A percentile compares a stretch with the other conserved stretches of the same genome.
Evolutionary conservation across 2,329 filamentous ascomycete genomes (phyloP).

Genomic region (Pezicula carpinea): DNA sequence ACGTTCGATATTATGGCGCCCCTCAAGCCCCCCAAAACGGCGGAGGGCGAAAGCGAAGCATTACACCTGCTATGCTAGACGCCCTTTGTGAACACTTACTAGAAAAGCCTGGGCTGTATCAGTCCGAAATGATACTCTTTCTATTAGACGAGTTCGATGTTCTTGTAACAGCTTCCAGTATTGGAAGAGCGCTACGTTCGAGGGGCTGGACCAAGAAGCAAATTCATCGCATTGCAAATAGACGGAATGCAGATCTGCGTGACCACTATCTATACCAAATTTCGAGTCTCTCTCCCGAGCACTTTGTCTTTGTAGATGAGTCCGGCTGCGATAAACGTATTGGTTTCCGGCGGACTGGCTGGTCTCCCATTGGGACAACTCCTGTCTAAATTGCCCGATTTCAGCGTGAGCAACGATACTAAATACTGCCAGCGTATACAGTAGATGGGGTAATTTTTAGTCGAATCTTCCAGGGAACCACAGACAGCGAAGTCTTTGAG

Average conservation of each 20-base stretch:
- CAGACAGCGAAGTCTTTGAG: constrained; percentile 18
- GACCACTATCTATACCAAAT: constrained; percentile 30
- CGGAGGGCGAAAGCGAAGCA: constrained; percentile 16
- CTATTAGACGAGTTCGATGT: constrained; percentile 8
- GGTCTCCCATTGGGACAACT: constrained; percentile 27
- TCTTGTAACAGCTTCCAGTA: background rate
- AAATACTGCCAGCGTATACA: constrained; percentile 13
- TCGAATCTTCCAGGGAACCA: constrained; percentile 20
- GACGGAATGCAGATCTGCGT: constrained; percentile 28
- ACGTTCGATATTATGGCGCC: constrained; percentile 1
- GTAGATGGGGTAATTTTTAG: constrained; percentile 14
- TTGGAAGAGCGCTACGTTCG: background rate
- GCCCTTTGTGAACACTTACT: constrained; percentile 22
- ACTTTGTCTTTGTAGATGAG: constrained; percentile 32
- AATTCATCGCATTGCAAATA: constrained; percentile 22
- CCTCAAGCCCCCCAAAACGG: constrained; percentile 16
- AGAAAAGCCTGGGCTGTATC: constrained; percentile 22
- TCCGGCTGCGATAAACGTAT: constrained; percentile 31
- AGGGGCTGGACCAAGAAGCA: constrained; percentile 26
- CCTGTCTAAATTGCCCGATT: constrained; percentile 18
- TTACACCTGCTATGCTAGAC: constrained; percentile 21
- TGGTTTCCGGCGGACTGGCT: constrained; percentile 29
- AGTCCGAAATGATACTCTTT: constrained; percentile 21
- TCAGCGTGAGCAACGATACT: constrained; percentile 12
- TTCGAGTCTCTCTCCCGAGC: constrained; percentile 25